These are phyloP conservation scores for Phlyctochytrium arcticum DNA, from an alignment of 192 early-diverging fungal genomes.

Conservation along the genomic window DNA sequence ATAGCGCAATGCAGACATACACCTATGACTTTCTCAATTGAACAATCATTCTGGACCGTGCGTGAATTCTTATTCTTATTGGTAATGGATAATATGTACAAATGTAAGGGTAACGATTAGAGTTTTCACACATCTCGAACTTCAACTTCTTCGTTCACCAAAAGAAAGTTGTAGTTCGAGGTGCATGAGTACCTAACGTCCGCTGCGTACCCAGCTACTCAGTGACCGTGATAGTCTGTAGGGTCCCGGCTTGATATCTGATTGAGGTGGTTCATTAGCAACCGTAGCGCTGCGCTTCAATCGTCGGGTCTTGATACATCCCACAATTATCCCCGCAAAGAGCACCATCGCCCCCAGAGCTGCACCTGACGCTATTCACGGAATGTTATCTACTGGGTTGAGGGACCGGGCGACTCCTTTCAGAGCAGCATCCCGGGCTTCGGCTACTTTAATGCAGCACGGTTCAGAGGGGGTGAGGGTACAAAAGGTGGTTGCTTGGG, in stretches of 20 bases:
- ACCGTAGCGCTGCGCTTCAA: slow-evolving; percentile 15
- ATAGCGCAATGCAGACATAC: no score
- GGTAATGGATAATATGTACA: no score
- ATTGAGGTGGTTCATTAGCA: slow-evolving; percentile 20
- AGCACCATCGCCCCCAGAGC: slow-evolving; percentile 25
- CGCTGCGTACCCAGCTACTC: no score
- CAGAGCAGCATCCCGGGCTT: neutral
- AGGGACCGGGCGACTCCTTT: neutral
- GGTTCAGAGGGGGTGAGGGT: slow-evolving; percentile 1
- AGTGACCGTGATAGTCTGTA: no score
- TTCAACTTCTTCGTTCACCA: no score
- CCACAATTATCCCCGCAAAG: slow-evolving; percentile 10
- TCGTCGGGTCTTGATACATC: slow-evolving; percentile 7
- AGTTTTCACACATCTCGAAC: no score
- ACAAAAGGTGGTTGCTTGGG: slow-evolving; percentile 21
- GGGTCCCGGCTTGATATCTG: slow-evolving; percentile 9
- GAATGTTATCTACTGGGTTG: slow-evolving; percentile 14
- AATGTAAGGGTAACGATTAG: no score
- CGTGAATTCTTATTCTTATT: no score
- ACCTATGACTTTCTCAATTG: no score
- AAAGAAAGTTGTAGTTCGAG: no score
- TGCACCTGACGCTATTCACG: slow-evolving; percentile 28
- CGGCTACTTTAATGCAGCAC: slow-evolving; percentile 8
- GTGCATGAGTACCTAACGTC: no score
- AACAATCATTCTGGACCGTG: no score